Conservation (phyloP, 1,139 yeast species). For the Blastobotrys raffinosifermentans region DNA sequence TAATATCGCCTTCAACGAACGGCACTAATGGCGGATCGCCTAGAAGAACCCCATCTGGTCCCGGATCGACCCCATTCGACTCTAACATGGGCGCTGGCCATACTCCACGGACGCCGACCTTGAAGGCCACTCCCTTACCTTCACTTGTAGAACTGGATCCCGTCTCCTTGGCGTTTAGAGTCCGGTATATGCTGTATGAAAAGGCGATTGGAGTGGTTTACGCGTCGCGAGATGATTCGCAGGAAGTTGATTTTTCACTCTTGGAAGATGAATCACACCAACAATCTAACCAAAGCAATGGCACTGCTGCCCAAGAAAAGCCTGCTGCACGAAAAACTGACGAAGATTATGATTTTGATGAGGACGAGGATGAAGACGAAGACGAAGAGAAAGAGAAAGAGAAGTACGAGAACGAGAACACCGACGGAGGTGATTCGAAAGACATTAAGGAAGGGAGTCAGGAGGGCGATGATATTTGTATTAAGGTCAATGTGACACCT, state of each 20-base stretch:
- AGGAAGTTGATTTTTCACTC: slow-evolving; percentile 26
- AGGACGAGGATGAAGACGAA: slow-evolving; percentile 24
- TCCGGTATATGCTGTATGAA: slow-evolving; percentile 39
- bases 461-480: slow-evolving; percentile 1
- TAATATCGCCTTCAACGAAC: not conserved
- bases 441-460: slow-evolving; percentile 11
- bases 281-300: too few relatives aligned
- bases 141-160: slow-evolving; percentile 25
- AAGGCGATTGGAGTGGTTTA: slow-evolving; percentile 29
- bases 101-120: slow-evolving; percentile 9
- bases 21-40: not conserved
- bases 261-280: slow-evolving; percentile 30
- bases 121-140: slow-evolving; percentile 8
- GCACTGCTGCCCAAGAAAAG: too few relatives aligned
- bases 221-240: slow-evolving; percentile 21
- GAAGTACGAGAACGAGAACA: slow-evolving; percentile 11
- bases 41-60: slow-evolving; percentile 6
- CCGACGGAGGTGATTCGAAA: slow-evolving; percentile 9
- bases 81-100: too few relatives aligned
- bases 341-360: slow-evolving; percentile 29
- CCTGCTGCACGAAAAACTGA: slow-evolving; percentile 20
- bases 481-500: not conserved
- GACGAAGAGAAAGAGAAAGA: slow-evolving; percentile 12
- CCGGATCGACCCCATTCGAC: slow-evolving; percentile 8
- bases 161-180: slow-evolving; percentile 34